Evolutionary conservation across 805 yeast genomes (phyloP), one percentile per base, ranked within the genome.

Genomic region (Wickerhamomyces xylosicus): DNA sequence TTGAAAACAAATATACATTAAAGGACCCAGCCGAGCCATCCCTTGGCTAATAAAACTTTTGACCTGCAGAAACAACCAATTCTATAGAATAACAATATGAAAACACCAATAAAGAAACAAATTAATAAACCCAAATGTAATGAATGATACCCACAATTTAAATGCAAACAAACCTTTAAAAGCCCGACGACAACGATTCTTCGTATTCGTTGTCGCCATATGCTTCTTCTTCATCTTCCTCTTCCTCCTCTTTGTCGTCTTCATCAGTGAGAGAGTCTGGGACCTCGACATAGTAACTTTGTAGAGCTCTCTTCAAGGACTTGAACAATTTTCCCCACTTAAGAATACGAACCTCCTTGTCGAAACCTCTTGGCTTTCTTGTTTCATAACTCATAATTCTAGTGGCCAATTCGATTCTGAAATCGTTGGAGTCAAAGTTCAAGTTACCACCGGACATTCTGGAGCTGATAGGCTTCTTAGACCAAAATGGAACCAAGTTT

Each of bases 401-500:
- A 41, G 73, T 73, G 3, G 83, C 83, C 43, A 77, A 61, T 45
- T 76, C 81, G 16, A 64, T 57, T 43, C 76, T 60, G 47, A 63
- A 66, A 45, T 64, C 69, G 9, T 19, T 33, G 3, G 37, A 27
- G 17, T 38, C 20, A 28, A 39, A 56, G 56, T 52, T 34, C 11
- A 40, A 33, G 14, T 50, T 49, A 1, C 48, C 42, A 11, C 34
- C 41, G 14, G 52, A 34, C 43, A 45, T 31, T 44, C 53, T 50
- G 4, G 79, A 69, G 33, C 72, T 64, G 36, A 76, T 68, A 17
- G 82, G 78, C 47, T 64, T 73, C 53, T 71, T 72, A 19, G 74
- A 68, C 84, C 84, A 78, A 52, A 74, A 77, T 5, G 81, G 80
- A 40, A 77, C 79, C 57, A 78, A 61, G 48, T 78, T 77, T 35